These are phyloP conservation scores for Phytophthora ramorum DNA, from an alignment of 352 stramenopile genomes.

Conservation along the genomic window DNA sequence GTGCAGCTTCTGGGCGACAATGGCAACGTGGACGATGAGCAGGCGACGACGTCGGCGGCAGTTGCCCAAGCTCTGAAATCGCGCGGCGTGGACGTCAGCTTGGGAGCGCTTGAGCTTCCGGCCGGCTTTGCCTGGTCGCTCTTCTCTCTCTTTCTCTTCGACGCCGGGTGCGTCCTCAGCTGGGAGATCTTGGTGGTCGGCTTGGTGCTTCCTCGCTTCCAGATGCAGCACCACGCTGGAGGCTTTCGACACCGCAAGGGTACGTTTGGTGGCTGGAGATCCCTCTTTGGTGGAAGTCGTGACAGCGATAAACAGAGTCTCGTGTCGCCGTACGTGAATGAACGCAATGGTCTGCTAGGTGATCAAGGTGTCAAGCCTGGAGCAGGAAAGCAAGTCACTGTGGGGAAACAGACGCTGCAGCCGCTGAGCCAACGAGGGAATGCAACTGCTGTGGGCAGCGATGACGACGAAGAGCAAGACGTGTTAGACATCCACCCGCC, in stretches of 20 bases:
- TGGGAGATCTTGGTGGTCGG: slow-evolving; percentile 74
- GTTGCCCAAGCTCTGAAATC: slow-evolving; percentile 33
- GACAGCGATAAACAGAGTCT: slow-evolving; percentile 44
- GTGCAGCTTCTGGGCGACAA: slow-evolving; percentile 78
- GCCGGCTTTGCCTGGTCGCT: slow-evolving; percentile 63
- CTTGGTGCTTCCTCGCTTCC: slow-evolving; percentile 56
- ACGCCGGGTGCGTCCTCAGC: slow-evolving; percentile 54
- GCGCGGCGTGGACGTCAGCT: slow-evolving; percentile 61
- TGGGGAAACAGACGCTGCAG: slow-evolving; percentile 24
- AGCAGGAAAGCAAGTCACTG: slow-evolving; percentile 18
- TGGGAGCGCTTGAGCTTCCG: slow-evolving; percentile 61
- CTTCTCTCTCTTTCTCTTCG: slow-evolving; percentile 76
- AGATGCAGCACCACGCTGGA: slow-evolving; percentile 48
- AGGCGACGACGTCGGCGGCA: slow-evolving; percentile 50
- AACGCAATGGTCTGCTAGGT: slow-evolving; percentile 58
- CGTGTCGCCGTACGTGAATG: slow-evolving; percentile 54
- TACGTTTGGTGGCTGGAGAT: slow-evolving; percentile 25
- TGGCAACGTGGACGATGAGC: slow-evolving; percentile 57
- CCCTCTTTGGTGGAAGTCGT: slow-evolving; percentile 23
- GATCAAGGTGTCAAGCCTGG: slow-evolving; percentile 15
- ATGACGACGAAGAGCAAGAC: slow-evolving; percentile 56
- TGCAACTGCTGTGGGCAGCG: slow-evolving; percentile 8
- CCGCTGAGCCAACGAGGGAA: slow-evolving; percentile 12
- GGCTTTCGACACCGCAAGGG: slow-evolving; percentile 19
- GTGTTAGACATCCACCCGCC: slow-evolving; percentile 42